These are phyloP conservation scores for Hortaea werneckii DNA, from an alignment of 2,329 filamentous ascomycete genomes.

Conservation along the genomic window DNA sequence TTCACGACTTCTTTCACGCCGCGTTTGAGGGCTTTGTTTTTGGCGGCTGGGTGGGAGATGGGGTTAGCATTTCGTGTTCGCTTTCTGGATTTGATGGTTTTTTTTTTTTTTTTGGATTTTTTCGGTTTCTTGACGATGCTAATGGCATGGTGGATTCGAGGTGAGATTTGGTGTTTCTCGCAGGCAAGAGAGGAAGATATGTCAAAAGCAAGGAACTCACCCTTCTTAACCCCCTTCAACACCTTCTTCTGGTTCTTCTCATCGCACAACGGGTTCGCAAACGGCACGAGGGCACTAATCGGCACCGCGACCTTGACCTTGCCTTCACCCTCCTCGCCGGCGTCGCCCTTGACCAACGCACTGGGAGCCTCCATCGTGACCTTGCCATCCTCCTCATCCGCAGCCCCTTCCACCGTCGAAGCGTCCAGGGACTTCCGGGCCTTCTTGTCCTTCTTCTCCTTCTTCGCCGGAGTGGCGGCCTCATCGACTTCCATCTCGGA, in stretches of 20 bases:
- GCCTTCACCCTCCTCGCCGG: constrained; percentile 27
- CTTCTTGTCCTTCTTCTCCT: constrained; percentile 25
- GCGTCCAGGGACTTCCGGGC: constrained; percentile 20
- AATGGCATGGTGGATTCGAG: not conserved
- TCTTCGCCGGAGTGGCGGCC: constrained; percentile 12
- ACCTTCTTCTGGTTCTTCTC: constrained; percentile 64
- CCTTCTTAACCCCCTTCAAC: constrained; percentile 54
- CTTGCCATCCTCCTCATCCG: constrained; percentile 31
- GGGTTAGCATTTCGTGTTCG: too few relatives aligned
- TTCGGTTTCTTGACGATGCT: not conserved
- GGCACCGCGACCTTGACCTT: constrained; percentile 21
- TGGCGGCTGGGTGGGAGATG: constrained; percentile 58
- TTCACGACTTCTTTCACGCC: constrained; percentile 99
- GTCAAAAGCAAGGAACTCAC: constrained; percentile 24
- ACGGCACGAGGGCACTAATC: constrained; percentile 59
- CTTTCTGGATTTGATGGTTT: too few relatives aligned
- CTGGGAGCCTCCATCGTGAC: constrained; percentile 11
- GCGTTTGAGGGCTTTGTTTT: constrained; percentile 89
- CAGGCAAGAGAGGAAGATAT: not conserved
- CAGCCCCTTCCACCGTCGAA: constrained; percentile 26
- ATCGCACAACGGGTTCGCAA: constrained; percentile 70
- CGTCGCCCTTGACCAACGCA: constrained; percentile 24
- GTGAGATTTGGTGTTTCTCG: not conserved
- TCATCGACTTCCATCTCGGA: constrained; percentile 17
- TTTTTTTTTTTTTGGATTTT: too few relatives aligned